phyloP scores from a whole-genome alignment of 1,284 basidiomycete genomes.

The Pulveroboletus sp. region DNA sequence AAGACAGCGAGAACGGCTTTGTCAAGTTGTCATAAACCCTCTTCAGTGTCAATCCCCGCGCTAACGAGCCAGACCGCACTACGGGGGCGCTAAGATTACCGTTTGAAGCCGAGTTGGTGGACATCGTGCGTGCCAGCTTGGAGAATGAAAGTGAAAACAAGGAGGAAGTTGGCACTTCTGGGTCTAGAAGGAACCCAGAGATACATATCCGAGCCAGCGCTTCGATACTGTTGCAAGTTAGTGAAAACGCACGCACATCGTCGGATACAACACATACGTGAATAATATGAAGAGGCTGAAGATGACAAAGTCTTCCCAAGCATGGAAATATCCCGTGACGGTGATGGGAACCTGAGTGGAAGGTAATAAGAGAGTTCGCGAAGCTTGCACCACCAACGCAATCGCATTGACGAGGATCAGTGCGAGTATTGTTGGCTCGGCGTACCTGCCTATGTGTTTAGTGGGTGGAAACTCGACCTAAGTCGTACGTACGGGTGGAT shows the following conservation, averaged over 20 bases:
- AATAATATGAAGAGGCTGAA: conserved; percentile 85
- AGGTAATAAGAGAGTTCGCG: conserved; percentile 51
- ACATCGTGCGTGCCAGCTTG: conserved; percentile 33
- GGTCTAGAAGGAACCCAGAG: conserved; percentile 89
- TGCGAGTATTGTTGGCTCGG: conserved; percentile 83
- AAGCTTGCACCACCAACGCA: conserved; percentile 81
- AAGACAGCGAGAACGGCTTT: conserved; percentile 37
- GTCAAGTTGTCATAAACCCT: conserved; percentile 36
- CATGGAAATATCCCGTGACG: conserved; percentile 75
- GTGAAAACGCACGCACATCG: not conserved
- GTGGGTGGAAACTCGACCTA: not conserved
- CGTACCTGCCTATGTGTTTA: conserved; percentile 56
- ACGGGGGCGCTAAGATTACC: conserved; percentile 5
- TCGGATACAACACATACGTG: conserved; percentile 59
- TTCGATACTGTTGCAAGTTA: conserved; percentile 62
- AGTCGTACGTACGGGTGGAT: conserved; percentile 57
- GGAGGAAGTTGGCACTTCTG: conserved; percentile 64
- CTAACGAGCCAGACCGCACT: conserved; percentile 25
- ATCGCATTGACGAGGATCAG: conserved; percentile 87
- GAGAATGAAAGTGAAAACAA: conserved; percentile 52
- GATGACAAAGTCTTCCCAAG: conserved; percentile 86
- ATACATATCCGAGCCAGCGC: conserved; percentile 88
- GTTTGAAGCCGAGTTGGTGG: conserved; percentile 16
- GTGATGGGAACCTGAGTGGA: conserved; percentile 48
- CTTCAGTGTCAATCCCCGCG: conserved; percentile 33